These are phyloP conservation scores for Phytophthora quininea DNA, from an alignment of 352 stramenopile species.

Conservation along the genomic window DNA sequence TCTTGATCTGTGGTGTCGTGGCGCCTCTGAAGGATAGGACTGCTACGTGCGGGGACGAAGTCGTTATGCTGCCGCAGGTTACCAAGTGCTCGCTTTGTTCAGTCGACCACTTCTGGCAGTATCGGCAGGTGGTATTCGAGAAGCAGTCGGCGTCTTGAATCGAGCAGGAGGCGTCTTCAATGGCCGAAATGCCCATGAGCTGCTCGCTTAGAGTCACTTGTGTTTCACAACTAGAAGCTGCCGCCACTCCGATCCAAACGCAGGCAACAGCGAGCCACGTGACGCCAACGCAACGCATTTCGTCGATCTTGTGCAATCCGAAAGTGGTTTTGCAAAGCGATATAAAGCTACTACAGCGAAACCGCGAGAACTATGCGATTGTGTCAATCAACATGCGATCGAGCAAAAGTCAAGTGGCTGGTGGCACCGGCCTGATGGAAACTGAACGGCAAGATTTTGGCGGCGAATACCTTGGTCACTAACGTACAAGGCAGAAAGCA, in stretches of 20 bases:
- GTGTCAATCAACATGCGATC: slow-evolving; percentile 1
- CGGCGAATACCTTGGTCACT: too few relatives aligned
- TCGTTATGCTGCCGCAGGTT: slow-evolving; percentile 11
- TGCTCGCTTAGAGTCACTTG: slow-evolving; percentile 26
- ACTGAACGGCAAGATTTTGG: background rate
- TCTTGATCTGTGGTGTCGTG: background rate
- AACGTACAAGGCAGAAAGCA: too few relatives aligned
- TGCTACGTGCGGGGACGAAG: slow-evolving; percentile 1
- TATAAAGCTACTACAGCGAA: background rate
- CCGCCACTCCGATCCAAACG: background rate
- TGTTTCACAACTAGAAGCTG: slow-evolving; percentile 11
- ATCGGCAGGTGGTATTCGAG: slow-evolving; percentile 32
- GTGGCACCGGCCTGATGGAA: slow-evolving; percentile 6
- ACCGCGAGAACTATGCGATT: slow-evolving; percentile 11
- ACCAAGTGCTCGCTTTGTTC: slow-evolving; percentile 25
- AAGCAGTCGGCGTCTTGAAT: slow-evolving; percentile 39
- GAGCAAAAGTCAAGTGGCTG: slow-evolving; percentile 8
- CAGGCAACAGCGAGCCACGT: slow-evolving; percentile 9
- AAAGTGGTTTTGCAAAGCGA: slow-evolving; percentile 1
- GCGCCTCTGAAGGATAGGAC: background rate
- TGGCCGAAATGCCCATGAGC: slow-evolving; percentile 31
- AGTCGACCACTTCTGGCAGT: slow-evolving; percentile 31
- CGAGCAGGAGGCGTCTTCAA: slow-evolving; percentile 30
- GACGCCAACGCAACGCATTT: too few relatives aligned
- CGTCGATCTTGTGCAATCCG: background rate